Conservation (phyloP, 768 basidiomycete genomes). For the Hygrophorus pudorinus region DNA sequence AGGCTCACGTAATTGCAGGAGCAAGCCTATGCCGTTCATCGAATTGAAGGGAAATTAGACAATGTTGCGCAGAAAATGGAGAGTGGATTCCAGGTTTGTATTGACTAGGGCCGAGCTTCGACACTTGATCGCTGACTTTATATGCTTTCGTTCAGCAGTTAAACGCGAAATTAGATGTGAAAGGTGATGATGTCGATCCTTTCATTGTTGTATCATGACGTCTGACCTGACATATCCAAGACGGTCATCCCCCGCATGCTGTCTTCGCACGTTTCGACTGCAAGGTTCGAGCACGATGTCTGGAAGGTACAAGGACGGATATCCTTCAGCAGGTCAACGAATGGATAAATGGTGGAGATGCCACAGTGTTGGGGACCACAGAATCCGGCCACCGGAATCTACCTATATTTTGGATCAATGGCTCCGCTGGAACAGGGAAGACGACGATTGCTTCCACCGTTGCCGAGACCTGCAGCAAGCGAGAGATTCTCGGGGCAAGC, state of each 20-base stretch:
- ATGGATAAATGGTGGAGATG: not conserved
- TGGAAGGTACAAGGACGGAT: not conserved
- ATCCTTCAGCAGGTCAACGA: not conserved
- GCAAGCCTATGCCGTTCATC: no score
- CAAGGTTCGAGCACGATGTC: not conserved
- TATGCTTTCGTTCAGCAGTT: no score
- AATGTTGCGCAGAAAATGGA: no score
- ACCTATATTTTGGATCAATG: constrained; percentile 13
- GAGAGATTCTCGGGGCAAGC: constrained; percentile 16
- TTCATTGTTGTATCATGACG: no score
- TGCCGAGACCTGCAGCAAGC: constrained; percentile 11
- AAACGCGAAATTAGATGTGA: no score
- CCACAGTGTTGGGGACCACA: not conserved
- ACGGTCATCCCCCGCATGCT: no score
- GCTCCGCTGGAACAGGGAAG: constrained; percentile 17
- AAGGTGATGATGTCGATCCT: no score
- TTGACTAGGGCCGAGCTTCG: not conserved
- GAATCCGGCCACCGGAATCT: not conserved
- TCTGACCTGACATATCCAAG: no score
- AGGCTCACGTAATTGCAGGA: not conserved
- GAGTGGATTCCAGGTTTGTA: no score
- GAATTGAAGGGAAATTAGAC: no score
- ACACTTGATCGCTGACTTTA: no score
- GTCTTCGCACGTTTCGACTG: no score
- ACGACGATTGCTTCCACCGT: constrained; percentile 16